phyloP scores from a whole-genome alignment of 1,139 yeast species.

The Kodamaea alishanica region DNA sequence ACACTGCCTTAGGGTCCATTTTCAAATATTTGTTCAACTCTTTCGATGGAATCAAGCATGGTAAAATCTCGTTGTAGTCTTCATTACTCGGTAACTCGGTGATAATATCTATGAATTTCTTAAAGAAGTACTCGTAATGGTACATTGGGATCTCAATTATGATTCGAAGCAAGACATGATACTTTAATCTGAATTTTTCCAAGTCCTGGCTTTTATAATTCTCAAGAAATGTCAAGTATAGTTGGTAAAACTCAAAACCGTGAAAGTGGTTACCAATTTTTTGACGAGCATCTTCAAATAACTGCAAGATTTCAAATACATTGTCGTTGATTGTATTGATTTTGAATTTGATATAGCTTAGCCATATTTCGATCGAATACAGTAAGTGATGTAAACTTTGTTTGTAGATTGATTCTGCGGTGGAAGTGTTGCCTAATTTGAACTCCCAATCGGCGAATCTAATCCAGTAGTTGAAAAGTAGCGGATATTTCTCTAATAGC shows the following conservation, averaged over 20 bases:
- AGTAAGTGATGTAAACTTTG: constrained; percentile 52
- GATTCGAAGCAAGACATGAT: constrained; percentile 51
- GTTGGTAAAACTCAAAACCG: constrained; percentile 71
- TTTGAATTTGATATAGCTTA: constrained; percentile 55
- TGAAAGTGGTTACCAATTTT: constrained; percentile 71
- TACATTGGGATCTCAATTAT: constrained; percentile 72
- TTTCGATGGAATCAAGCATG: constrained; percentile 19
- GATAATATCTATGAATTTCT: constrained; percentile 36
- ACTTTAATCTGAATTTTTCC: constrained; percentile 30
- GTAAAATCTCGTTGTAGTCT: constrained; percentile 19
- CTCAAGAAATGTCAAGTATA: constrained; percentile 56
- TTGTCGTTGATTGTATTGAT: constrained; percentile 39
- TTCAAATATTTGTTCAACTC: constrained; percentile 16
- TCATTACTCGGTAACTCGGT: constrained; percentile 26
- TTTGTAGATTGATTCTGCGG: constrained; percentile 50
- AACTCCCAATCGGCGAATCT: constrained; percentile 69
- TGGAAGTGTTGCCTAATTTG: constrained; percentile 50
- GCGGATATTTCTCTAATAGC: constrained; percentile 62
- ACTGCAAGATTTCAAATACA: constrained; percentile 28
- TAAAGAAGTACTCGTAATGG: constrained; percentile 63
- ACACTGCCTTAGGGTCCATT: constrained; percentile 17
- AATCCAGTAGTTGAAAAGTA: constrained; percentile 75
- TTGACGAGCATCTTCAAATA: constrained; percentile 61
- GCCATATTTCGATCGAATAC: constrained; percentile 71
- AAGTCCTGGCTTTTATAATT: constrained; percentile 30